Evolutionary conservation across 768 basidiomycete species (phyloP).

Genomic region (Tricholoma bakamatsutake): DNA sequence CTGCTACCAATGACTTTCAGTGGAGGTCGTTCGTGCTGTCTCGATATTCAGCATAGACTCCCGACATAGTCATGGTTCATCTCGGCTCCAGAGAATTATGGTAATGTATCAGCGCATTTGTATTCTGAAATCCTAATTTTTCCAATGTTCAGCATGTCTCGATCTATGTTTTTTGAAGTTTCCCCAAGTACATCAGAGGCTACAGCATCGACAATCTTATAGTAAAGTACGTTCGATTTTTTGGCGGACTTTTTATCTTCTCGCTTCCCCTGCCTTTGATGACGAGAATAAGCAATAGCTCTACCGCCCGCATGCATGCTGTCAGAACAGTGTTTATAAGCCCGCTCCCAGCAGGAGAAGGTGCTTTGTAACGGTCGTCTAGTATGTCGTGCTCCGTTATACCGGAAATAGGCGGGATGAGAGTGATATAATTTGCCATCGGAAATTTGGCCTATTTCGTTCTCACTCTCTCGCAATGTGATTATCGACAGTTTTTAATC

Average conservation of each 20-base stretch:
- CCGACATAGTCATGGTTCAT: too few relatives aligned
- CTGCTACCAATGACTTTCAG: too few relatives aligned
- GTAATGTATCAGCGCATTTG: too few relatives aligned
- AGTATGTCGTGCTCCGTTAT: neutral
- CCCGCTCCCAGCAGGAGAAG: neutral
- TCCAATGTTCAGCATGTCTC: too few relatives aligned
- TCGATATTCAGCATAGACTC: too few relatives aligned
- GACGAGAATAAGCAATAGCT: neutral
- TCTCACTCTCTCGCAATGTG: neutral
- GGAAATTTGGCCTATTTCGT: neutral
- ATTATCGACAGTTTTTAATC: neutral
- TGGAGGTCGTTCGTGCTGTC: too few relatives aligned
- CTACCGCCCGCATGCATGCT: neutral
- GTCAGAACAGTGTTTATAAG: neutral
- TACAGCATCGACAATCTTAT: neutral
- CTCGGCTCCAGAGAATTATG: too few relatives aligned
- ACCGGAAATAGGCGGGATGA: neutral
- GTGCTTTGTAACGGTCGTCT: neutral
- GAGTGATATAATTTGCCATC: neutral
- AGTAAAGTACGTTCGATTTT: neutral
- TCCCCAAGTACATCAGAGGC: too few relatives aligned
- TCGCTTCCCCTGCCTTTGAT: neutral
- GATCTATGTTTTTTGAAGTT: too few relatives aligned
- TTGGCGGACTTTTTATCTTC: neutral
- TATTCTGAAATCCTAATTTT: too few relatives aligned